Conservation (phyloP, 2,329 filamentous ascomycete species). For the Sporothrix phasma region DNA sequence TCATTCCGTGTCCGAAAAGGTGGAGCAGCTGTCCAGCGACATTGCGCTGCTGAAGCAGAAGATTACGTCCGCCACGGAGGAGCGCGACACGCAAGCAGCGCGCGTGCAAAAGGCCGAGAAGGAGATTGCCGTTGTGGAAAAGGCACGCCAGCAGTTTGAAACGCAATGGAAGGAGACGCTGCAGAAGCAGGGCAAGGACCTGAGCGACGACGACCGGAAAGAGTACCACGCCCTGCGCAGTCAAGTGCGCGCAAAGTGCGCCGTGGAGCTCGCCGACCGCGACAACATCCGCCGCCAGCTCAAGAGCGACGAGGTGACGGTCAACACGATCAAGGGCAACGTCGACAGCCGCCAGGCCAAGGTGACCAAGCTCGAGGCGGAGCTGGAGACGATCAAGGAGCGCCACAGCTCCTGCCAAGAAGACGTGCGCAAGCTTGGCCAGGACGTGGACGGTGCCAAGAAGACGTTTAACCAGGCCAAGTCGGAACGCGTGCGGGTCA, state of each 20-base stretch:
- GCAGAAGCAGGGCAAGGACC: constrained; percentile 74
- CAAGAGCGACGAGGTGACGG: constrained; percentile 84
- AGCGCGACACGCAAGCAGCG: constrained; percentile 61
- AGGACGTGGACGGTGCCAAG: constrained; percentile 79
- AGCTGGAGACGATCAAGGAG: constrained; percentile 59
- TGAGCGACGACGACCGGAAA: constrained; percentile 74
- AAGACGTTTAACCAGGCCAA: constrained; percentile 79
- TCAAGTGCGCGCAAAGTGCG: constrained; percentile 74
- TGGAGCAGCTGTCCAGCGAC: constrained; percentile 65
- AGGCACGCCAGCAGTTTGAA: constrained; percentile 81
- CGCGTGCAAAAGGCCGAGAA: constrained; percentile 67
- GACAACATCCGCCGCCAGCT: constrained; percentile 81
- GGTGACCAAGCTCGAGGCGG: constrained; percentile 62
- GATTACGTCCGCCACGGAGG: constrained; percentile 61
- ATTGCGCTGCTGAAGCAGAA: constrained; percentile 58
- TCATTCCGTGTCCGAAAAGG: constrained; percentile 87
- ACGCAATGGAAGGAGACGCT: constrained; percentile 75
- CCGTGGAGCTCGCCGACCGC: constrained; percentile 69
- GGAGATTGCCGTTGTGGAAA: constrained; percentile 74
- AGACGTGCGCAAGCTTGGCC: constrained; percentile 55
- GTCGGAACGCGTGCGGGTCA: constrained; percentile 71
- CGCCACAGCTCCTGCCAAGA: constrained; percentile 54
- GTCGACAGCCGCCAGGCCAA: constrained; percentile 69
- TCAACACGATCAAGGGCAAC: constrained; percentile 80
- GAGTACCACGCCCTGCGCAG: constrained; percentile 80